A percentile compares a stretch with the other conserved stretches of the same genome.
Evolutionary conservation across 2,329 filamentous ascomycete genomes (phyloP).

Genomic region (Phialophora verrucosa): DNA sequence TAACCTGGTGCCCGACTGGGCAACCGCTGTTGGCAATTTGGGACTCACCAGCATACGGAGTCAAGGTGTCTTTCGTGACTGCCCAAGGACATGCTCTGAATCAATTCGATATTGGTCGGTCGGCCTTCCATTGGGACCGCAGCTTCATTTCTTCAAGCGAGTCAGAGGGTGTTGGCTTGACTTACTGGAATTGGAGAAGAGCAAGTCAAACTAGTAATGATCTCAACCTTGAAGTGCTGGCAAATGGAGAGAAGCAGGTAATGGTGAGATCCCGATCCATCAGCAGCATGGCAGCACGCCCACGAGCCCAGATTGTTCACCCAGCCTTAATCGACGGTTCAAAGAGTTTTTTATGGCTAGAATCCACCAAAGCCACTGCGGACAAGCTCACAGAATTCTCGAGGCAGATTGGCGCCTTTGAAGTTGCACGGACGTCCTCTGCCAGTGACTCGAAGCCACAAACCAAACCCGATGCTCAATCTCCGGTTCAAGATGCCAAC

Average conservation of each 20-base stretch:
- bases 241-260: constrained; percentile 32
- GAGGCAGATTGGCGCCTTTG: constrained; percentile 29
- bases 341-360: constrained; percentile 35
- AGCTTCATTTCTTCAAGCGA: constrained; percentile 4
- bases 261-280: constrained; percentile 26
- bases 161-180: constrained; percentile 27
- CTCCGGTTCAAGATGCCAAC: background rate
- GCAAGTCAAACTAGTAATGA: background rate
- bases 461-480: constrained; percentile 4
- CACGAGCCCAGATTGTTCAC: constrained; percentile 24
- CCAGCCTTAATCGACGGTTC: constrained; percentile 32
- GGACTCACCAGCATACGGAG: constrained; percentile 35
- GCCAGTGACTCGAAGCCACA: constrained; percentile 7
- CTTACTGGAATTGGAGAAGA: constrained; percentile 25
- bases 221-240: constrained; percentile 25
- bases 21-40: constrained; percentile 32
- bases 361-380: constrained; percentile 7
- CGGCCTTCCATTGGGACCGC: constrained; percentile 11
- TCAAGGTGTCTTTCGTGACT: constrained; percentile 36
- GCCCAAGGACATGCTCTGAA: constrained; percentile 35
- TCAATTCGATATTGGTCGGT: constrained; percentile 32
- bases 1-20: constrained; percentile 34
- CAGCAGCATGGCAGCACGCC: constrained; percentile 20
- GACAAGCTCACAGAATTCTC: constrained; percentile 19
- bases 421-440: constrained; percentile 6